A percentile compares a stretch with the other conserved stretches of the same genome.
These are phyloP conservation scores for Penicillium olsonii DNA, from an alignment of 2,329 filamentous ascomycete species.

Conservation along the genomic window DNA sequence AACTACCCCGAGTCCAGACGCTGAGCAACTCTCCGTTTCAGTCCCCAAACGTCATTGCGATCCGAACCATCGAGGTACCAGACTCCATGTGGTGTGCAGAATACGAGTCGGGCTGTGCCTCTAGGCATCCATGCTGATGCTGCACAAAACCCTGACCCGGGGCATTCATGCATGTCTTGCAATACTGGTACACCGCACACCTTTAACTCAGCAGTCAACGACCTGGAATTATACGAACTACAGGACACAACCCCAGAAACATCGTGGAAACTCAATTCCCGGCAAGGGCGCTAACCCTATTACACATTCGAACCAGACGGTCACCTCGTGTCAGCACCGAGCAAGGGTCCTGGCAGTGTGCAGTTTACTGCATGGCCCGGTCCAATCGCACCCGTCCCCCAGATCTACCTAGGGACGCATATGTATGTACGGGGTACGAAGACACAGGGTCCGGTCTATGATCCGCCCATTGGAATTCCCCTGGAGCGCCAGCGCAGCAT, in stretches of 20 bases:
- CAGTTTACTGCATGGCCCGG: conserved; percentile 2
- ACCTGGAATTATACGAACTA: background rate
- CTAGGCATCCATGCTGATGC: background rate
- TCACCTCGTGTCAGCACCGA: conserved; percentile 17
- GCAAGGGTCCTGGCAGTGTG: conserved; percentile 19
- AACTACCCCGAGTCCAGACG: background rate
- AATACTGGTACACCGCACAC: no score
- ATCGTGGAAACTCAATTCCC: conserved; percentile 8
- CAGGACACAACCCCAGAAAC: background rate
- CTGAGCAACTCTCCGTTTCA: background rate
- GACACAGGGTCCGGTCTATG: background rate
- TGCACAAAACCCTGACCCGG: background rate
- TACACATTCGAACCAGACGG: conserved; percentile 3
- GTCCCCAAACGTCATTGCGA: background rate
- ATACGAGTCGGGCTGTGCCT: background rate
- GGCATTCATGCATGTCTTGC: background rate
- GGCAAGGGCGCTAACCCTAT: conserved; percentile 21
- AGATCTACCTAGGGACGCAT: background rate
- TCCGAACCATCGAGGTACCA: background rate
- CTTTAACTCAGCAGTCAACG: no score
- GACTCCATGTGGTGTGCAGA: background rate
- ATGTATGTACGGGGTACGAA: no score
- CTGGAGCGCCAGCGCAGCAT: conserved; percentile 16
- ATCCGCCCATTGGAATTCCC: background rate
- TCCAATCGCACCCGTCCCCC: background rate